Evolutionary conservation across 148 eudicot genomes (phyloP).

Genomic region (Beta vulgaris): DNA sequence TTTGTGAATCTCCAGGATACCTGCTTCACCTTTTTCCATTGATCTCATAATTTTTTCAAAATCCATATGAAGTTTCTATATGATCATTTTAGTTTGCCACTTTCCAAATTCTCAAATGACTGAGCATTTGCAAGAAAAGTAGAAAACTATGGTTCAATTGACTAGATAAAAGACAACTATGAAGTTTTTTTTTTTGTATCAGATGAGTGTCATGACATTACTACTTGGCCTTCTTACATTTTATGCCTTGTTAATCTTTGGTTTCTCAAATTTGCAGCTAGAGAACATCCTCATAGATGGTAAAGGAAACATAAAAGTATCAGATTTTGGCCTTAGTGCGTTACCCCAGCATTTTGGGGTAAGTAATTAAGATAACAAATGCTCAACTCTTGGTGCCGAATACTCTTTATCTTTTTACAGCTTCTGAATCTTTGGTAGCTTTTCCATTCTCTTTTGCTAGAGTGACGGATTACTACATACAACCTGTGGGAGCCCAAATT

Average conservation of each 20-base stretch:
- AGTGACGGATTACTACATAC: constrained; percentile 88
- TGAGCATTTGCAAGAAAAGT: background rate
- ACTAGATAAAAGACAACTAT: background rate
- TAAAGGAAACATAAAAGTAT: constrained; percentile 70
- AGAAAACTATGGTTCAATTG: background rate
- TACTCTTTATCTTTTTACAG: background rate
- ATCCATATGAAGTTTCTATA: too few species aligned
- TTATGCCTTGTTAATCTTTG: background rate
- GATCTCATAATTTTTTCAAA: too few species aligned
- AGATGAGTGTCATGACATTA: background rate
- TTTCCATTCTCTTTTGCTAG: constrained; percentile 30
- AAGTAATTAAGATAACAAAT: constrained; percentile 10
- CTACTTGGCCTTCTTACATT: background rate
- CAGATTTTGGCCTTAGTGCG: constrained; percentile 97
- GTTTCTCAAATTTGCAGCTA: constrained; percentile 43
- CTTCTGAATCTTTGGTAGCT: background rate
- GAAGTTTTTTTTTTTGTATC: background rate
- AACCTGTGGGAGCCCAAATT: constrained; percentile 97
- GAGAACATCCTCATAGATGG: constrained; percentile 81
- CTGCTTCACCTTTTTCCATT: too few species aligned
- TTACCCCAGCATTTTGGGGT: constrained; percentile 88
- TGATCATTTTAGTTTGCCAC: background rate
- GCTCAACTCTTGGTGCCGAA: background rate
- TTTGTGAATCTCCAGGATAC: too few species aligned
- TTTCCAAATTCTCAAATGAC: background rate